Base-by-base conservation (phyloP, 2,329 filamentous ascomycete genomes). In the Calonectria henricotiae region DNA sequence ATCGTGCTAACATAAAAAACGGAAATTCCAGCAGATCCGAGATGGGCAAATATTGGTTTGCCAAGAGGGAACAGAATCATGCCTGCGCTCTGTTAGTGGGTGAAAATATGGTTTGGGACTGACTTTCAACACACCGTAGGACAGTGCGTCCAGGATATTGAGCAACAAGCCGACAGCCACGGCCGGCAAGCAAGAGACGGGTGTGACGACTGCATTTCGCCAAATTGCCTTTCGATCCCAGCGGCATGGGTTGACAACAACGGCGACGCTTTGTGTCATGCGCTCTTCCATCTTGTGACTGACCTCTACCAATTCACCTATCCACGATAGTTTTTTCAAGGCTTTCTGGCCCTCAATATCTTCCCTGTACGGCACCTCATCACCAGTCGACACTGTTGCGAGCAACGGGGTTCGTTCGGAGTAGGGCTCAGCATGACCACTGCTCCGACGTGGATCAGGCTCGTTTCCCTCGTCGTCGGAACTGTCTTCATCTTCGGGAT, bases 1-100 rank as follows among this genome's bases (percentile, higher is more conserved):
- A 99, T 98, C 68, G 95, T 98, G 86, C 95, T 98, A 75, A 99
- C 94, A 81, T 98, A 99, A 84, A 98, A 99, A 83, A 99, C 98
- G 0, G 96, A 98, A 67, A 99, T 98, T 27, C 96, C 96, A 67
- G 98, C 96, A 0, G 96, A 92, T 1, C 96, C 96, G 7, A 98
- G 89, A 72, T 92, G 89, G 32, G 92, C 90, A 80, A 99, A 99
- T 23, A 98, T 89, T 8, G 94, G 90, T 72, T 94, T 93, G 7
- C 96, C 95, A 0, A 99, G 87, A 0, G 96, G 96, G 75, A 99
- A 99, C 13, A 99, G 84, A 77, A 98, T 98, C 93, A 97, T 96
- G 76, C 94, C 90, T 91, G 47, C 58, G 32, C 11, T 71, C 27
- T 65, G 71, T 75, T 70, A 78, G 69, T 47, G n/a, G 58, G 66